phyloP scores from a whole-genome alignment of 768 basidiomycete genomes.

The Hydnomerulius pinastri region DNA sequence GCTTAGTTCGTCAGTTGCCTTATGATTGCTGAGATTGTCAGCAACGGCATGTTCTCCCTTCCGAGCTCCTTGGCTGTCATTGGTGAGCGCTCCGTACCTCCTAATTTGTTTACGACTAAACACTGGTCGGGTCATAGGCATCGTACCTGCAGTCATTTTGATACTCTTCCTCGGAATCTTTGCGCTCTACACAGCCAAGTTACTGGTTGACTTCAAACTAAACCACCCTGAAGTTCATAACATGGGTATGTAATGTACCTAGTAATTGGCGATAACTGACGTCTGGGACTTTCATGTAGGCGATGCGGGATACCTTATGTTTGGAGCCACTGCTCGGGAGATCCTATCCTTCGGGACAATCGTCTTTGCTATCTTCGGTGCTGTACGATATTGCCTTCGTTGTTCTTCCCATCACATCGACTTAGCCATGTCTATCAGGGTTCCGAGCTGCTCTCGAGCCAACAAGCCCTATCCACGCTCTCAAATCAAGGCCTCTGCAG shows the following conservation, averaged over 20 bases:
- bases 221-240: constrained; percentile 53
- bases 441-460: constrained; percentile 47
- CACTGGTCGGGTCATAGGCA: too few species aligned
- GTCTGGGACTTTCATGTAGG: constrained; percentile 35
- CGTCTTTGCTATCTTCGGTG: constrained; percentile 48
- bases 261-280: background rate
- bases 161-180: constrained; percentile 52
- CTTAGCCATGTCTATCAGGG: constrained; percentile 38
- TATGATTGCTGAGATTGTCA: background rate
- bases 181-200: constrained; percentile 50
- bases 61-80: background rate
- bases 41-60: background rate
- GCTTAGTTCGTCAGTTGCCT: background rate
- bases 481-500: constrained; percentile 49
- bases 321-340: constrained; percentile 48
- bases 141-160: constrained; percentile 49
- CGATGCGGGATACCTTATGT: constrained; percentile 50
- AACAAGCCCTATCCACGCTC: constrained; percentile 47
- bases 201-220: constrained; percentile 55
- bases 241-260: constrained; percentile 46
- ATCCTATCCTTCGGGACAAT: constrained; percentile 46
- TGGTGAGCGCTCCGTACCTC: too few species aligned
- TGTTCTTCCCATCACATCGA: background rate
- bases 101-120: too few species aligned
- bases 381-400: constrained; percentile 25